Evolutionary conservation across 2,329 filamentous ascomycete genomes (phyloP), one percentile per base, ranked within the genome.

Genomic region (Annulohypoxylon truncatum): DNA sequence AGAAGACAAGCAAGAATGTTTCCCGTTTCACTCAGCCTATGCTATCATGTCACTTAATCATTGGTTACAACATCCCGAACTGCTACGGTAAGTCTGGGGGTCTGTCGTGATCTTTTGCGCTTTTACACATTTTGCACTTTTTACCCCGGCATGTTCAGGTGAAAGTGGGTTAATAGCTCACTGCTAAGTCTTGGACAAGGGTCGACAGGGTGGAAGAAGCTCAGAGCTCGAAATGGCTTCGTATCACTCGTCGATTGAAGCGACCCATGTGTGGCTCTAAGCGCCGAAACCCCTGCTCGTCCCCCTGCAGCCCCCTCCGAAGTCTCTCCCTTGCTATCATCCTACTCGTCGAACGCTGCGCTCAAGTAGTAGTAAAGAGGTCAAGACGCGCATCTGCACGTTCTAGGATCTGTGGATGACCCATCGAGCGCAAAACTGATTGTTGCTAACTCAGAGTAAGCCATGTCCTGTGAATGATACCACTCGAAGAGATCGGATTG

Each of bases 221-320:
- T 48, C 24, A 63, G 63, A 69, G 64, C 67, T 71, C 60, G 57
- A 66, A 69, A 70, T 66, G 56, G 29, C 12, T 59, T 63, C 62
- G 69, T 78, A 73, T 79, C 75, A 79, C 75, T 80, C 76, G 80
- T 74, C 76, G 74, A 77, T 75, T 75, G 77, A 80, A 79, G 80
- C 77, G 79, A 81, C 77, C 74, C 79, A 76, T 77, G 52, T 58
- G 61, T 71, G 76, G 75, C 76, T 75, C 79, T 87, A 87, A 87
- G 85, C 85, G 85, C 85, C 81, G 82, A 77, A 80, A 81, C 82
- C 85, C 83, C 82, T 80, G 76, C 75, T 77, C 77, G 78, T 26
- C 84, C 83, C 83, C 83, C 80, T 79, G 80, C 80, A 71, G 70
- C 70, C 75, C 76, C 68, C 68, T 63, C 67, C 61, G 58, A 64